Conservation (phyloP, 2,329 filamentous ascomycete genomes). For the Aspergillus neoniger region DNA sequence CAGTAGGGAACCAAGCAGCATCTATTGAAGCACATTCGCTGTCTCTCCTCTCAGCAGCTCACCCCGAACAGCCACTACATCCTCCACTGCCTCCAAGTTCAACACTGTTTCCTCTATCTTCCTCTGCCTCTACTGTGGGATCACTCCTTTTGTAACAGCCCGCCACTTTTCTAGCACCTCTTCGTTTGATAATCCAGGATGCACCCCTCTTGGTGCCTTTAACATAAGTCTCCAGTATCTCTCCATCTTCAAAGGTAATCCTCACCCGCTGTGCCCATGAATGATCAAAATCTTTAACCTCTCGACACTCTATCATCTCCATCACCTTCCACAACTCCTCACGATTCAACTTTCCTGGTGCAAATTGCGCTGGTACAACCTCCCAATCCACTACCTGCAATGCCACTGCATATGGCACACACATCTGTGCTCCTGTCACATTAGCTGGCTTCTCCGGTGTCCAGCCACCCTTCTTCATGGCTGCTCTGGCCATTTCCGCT, state of each 20-base stretch:
- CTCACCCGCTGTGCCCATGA: not conserved
- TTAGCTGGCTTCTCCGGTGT: not conserved
- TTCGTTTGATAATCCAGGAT: not conserved
- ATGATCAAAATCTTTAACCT: not conserved
- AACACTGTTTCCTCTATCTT: slow-evolving; percentile 2
- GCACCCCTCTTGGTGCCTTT: not conserved
- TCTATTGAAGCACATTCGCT: no score
- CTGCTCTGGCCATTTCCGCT: not conserved
- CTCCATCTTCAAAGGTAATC: not conserved
- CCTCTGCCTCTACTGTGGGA: not conserved
- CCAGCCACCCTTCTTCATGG: slow-evolving; percentile 1
- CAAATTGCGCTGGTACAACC: slow-evolving; percentile 5
- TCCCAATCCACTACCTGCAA: slow-evolving; percentile 9
- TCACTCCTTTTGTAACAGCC: not conserved
- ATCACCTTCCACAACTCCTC: slow-evolving; percentile 3
- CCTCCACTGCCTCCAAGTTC: not conserved
- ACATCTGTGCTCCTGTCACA: slow-evolving; percentile 11
- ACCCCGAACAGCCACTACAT: not conserved
- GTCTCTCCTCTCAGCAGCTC: not conserved
- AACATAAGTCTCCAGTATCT: not conserved
- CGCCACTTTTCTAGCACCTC: slow-evolving; percentile 6
- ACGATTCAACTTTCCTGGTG: not conserved
- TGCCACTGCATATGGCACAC: slow-evolving; percentile 5
- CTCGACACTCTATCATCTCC: not conserved
- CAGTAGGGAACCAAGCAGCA: no score